These are phyloP conservation scores for Mesembryanthemum crystallinum DNA, from an alignment of 148 eudicot genomes.

Conservation along the genomic window DNA sequence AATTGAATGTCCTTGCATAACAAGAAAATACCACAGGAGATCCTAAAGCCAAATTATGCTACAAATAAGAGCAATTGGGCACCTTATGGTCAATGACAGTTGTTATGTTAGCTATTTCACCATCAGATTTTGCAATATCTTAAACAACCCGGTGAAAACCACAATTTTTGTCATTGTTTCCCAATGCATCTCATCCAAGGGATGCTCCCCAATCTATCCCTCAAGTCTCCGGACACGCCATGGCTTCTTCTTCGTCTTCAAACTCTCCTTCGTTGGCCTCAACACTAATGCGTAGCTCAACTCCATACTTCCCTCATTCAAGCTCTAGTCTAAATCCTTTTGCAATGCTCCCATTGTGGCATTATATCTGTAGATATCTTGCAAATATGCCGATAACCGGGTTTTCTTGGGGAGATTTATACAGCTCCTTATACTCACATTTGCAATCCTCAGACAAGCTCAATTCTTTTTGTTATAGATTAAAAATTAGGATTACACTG, in stretches of 20 bases:
- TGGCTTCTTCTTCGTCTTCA: conserved; percentile 1
- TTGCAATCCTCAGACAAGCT: too few relatives aligned
- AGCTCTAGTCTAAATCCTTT: conserved; percentile 14
- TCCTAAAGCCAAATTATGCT: not conserved
- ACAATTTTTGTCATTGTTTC: not conserved
- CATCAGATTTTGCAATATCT: not conserved
- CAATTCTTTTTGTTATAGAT: not conserved
- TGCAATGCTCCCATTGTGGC: conserved; percentile 17
- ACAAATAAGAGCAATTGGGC: not conserved
- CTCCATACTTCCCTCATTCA: conserved; percentile 2
- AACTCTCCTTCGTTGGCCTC: not conserved
- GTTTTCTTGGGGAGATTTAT: too few relatives aligned
- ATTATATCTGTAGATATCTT: not conserved
- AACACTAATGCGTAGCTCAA: not conserved
- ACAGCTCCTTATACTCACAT: too few relatives aligned
- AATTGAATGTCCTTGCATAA: not conserved
- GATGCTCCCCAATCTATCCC: not conserved
- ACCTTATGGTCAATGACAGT: not conserved
- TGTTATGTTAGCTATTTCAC: not conserved
- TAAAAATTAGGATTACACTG: not conserved
- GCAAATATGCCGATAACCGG: not conserved
- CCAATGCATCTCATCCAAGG: not conserved
- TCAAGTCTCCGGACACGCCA: conserved; percentile 4
- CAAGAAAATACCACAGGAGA: not conserved
- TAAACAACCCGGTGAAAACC: not conserved